A percentile compares a stretch with the other conserved stretches of the same genome.
Conservation (phyloP, 148 eudicot species). For the Tetragonia tetragonoides region DNA sequence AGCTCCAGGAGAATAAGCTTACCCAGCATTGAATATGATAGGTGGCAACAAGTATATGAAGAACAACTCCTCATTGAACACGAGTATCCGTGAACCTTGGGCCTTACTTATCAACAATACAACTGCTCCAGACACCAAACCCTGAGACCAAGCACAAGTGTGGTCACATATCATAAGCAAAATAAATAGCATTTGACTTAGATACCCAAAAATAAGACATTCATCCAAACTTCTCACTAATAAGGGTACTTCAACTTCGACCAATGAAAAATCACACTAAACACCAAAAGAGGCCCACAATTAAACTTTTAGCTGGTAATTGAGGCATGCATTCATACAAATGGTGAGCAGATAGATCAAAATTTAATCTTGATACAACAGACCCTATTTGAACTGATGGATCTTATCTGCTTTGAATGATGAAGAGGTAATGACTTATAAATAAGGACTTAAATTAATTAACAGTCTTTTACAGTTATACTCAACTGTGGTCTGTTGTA, state of each 20-base stretch:
- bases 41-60: conserved; percentile 95
- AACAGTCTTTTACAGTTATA: too few species aligned
- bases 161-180: conserved; percentile 13
- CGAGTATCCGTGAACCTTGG: conserved; percentile 59
- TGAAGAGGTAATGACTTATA: background rate
- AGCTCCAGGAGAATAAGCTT: conserved; percentile 8
- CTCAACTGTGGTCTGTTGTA: too few species aligned
- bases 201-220: conserved; percentile 3
- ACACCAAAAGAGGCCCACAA: background rate
- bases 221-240: background rate
- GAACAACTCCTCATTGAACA: conserved; percentile 87
- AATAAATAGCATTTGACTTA: background rate
- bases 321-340: background rate
- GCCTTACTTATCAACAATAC: conserved; percentile 64
- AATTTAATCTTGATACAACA: background rate
- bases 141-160: conserved; percentile 34
- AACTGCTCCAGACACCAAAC: conserved; percentile 61
- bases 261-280: background rate
- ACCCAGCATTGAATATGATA: conserved; percentile 99
- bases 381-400: background rate
- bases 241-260: background rate
- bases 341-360: background rate
- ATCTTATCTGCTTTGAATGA: background rate
- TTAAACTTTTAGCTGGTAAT: background rate
- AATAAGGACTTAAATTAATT: too few species aligned